A percentile compares a stretch with the other conserved stretches of the same genome.
Conservation (phyloP, 1,284 basidiomycete genomes). For the Filobasidium uniguttulatum region DNA sequence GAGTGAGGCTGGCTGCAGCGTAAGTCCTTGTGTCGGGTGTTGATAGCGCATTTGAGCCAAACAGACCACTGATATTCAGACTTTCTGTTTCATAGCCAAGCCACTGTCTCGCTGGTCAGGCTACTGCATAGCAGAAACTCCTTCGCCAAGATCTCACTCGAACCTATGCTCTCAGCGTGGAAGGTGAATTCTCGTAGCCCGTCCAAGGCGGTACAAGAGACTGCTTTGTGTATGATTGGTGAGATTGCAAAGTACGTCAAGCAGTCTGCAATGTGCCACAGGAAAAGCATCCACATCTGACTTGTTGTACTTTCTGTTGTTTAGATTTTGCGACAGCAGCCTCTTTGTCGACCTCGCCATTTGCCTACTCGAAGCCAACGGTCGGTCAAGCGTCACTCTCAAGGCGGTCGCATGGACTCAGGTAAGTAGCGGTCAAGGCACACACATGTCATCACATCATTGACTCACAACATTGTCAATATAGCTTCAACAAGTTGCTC, state of each 20-base stretch:
- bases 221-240: slow-evolving; percentile 10
- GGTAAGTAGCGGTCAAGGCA: slow-evolving; percentile 39
- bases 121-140: slow-evolving; percentile 2
- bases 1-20: slow-evolving; percentile 17
- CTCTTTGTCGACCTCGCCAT: slow-evolving; percentile 50
- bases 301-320: not conserved
- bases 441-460: too few species aligned
- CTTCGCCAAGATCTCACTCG: not conserved
- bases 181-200: slow-evolving; percentile 1
- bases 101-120: slow-evolving; percentile 4
- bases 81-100: slow-evolving; percentile 4
- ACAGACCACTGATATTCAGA: too few species aligned
- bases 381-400: slow-evolving; percentile 51
- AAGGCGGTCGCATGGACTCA: slow-evolving; percentile 57
- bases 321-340: slow-evolving; percentile 43
- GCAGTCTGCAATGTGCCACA: not conserved
- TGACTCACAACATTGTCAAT: slow-evolving; percentile 3
- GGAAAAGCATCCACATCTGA: not conserved
- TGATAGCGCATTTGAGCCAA: too few species aligned
- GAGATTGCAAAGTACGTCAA: slow-evolving; percentile 11
- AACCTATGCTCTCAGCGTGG: not conserved
- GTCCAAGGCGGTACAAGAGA: slow-evolving; percentile 3
- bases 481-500: slow-evolving; percentile 50
- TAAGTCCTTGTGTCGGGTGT: too few species aligned
- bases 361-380: slow-evolving; percentile 55